phyloP scores from a whole-genome alignment of 805 yeast species.

The Metschnikowia borealis region DNA sequence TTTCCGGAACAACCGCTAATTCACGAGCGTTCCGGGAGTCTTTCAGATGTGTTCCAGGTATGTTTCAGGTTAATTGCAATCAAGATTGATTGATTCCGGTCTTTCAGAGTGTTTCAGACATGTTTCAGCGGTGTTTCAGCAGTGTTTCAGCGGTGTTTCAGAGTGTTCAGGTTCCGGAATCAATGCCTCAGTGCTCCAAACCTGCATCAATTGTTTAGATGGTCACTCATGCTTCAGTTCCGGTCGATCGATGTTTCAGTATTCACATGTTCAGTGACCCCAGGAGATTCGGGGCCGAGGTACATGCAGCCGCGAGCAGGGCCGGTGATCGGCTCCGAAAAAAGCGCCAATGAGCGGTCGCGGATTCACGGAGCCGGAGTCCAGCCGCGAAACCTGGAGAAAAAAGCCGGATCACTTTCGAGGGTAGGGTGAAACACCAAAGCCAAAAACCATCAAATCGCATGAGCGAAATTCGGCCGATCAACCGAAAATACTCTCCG shows the following conservation, averaged over 20 bases:
- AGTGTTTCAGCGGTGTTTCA: neutral
- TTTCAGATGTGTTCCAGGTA: too few species aligned
- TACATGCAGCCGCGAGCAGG: neutral
- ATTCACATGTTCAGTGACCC: neutral
- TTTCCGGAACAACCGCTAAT: neutral
- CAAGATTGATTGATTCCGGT: too few species aligned
- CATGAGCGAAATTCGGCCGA: too few species aligned
- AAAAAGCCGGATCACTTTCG: constrained; percentile 1
- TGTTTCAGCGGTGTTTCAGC: too few species aligned
- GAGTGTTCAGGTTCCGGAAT: neutral
- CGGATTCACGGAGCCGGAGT: constrained; percentile 21
- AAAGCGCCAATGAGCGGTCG: constrained; percentile 17
- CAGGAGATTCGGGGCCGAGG: neutral
- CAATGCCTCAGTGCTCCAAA: too few species aligned
- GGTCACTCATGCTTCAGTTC: neutral
- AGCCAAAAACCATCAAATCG: too few species aligned
- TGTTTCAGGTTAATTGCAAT: too few species aligned
- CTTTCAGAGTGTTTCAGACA: too few species aligned
- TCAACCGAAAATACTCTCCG: neutral
- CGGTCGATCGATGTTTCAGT: neutral
- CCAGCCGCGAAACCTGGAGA: constrained; percentile 21
- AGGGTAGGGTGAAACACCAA: neutral
- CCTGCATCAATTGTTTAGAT: too few species aligned
- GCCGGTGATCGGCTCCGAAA: constrained; percentile 23
- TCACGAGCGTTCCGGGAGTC: neutral